Base-by-base conservation (phyloP, 495 filamentous ascomycete genomes). In the Rusavskia elegans region DNA sequence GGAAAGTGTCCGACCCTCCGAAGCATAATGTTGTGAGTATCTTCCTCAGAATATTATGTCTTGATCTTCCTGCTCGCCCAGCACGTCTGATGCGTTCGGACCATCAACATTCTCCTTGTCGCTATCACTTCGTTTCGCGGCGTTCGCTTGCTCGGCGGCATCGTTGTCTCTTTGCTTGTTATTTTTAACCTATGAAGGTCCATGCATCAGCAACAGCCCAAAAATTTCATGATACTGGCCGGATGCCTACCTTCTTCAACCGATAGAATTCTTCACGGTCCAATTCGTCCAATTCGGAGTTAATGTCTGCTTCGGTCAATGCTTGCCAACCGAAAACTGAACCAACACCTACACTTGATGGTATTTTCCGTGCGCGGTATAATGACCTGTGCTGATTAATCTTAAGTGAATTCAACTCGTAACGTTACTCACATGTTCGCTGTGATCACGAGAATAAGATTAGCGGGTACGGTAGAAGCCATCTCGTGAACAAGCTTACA, bases 241-340 rank as follows among this genome's bases (percentile, higher is more conserved):
- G 32, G 32, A 14, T 14, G 6, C 13, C 58, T 50, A 67, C 90
- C 74, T 99, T 99, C 73, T 97, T 99, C 60, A 99, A 71, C 49
- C 92, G 80, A 66, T 94, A 98, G 68, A 99, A 99, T 61, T 99
- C 92, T 66, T 99, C 92, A 70, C 92, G 77, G 71, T 99, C 92
- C 39, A 99, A 73, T 71, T 99, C 92, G 64, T 99, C 92, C 16
- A 99, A 81, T 64, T 99, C 92, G 10, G 89, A 94, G 70, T 95
- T 99, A 77, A 99, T 99, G 63, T 98, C 83, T 86, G 38, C 16
- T 19, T 23, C 32, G 25, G 45, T 51, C 29, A 53, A 20, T 48
- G 35, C 17, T 2, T 19, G 45, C 13, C 11, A 35, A 32, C 11
- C 39, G 16, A 13, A 38, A 17, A 16, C 25, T 5, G 42, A 29